These are phyloP conservation scores for Drosera capensis DNA, from an alignment of 148 eudicot species.

Conservation along the genomic window DNA sequence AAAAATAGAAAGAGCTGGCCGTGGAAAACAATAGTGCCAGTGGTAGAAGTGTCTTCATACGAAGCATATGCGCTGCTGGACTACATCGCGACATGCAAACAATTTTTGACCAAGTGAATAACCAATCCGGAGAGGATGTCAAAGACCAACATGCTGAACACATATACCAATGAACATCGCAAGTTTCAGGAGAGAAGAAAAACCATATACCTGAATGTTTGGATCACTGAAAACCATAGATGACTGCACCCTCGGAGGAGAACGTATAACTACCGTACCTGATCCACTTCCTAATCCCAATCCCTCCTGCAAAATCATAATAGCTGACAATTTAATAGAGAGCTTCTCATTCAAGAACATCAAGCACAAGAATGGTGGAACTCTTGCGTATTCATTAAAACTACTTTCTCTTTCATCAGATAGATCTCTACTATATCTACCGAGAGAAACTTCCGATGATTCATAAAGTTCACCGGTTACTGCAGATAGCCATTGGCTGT, in stretches of 20 bases:
- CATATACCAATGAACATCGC: background rate
- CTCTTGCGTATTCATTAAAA: constrained; percentile 33
- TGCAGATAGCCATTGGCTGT: constrained; percentile 37
- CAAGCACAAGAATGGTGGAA: constrained; percentile 3
- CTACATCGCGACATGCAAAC: constrained; percentile 20
- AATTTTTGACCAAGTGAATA: constrained; percentile 5
- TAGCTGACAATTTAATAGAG: background rate
- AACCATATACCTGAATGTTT: constrained; percentile 40
- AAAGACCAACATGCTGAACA: background rate
- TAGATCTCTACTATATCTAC: constrained; percentile 40
- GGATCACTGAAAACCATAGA: constrained; percentile 44
- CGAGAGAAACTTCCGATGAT: constrained; percentile 42
- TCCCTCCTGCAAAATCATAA: constrained; percentile 35
- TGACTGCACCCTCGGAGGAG: constrained; percentile 42
- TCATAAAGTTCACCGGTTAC: constrained; percentile 41
- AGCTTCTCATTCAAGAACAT: background rate
- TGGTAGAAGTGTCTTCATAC: constrained; percentile 57
- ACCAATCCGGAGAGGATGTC: background rate
- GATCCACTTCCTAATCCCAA: constrained; percentile 51
- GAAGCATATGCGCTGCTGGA: constrained; percentile 56
- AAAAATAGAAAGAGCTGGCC: too few species aligned
- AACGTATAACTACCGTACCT: constrained; percentile 72
- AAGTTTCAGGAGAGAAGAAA: background rate
- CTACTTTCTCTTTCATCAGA: constrained; percentile 28
- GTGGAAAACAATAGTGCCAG: constrained; percentile 78